Evolutionary conservation across 495 filamentous ascomycete species (phyloP).

Genomic region (Hypoxylon fuscum): DNA sequence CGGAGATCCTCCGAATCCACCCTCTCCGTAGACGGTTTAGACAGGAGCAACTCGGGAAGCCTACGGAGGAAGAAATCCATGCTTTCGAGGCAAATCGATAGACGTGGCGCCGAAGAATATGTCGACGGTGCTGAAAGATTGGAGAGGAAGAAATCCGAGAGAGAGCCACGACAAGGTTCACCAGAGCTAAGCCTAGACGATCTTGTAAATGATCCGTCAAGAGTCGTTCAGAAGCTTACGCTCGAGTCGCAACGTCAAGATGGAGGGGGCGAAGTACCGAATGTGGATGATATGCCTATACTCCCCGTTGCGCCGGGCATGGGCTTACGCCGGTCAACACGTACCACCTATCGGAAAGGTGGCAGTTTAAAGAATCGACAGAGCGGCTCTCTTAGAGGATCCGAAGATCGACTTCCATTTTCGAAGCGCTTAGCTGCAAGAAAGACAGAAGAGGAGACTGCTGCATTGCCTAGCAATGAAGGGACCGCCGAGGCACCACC

Average conservation of each 20-base stretch:
- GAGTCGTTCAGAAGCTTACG: slow-evolving; percentile 71
- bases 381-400: slow-evolving; percentile 55
- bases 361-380: slow-evolving; percentile 86
- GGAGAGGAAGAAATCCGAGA: slow-evolving; percentile 75
- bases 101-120: slow-evolving; percentile 70
- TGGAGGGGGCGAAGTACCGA: slow-evolving; percentile 55
- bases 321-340: slow-evolving; percentile 85
- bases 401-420: slow-evolving; percentile 62
- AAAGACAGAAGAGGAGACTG: slow-evolving; percentile 66
- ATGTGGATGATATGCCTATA: slow-evolving; percentile 88
- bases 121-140: slow-evolving; percentile 88
- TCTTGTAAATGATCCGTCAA: slow-evolving; percentile 82
- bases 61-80: slow-evolving; percentile 92
- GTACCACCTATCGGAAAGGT: slow-evolving; percentile 86
- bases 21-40: slow-evolving; percentile 68
- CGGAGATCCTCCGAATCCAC: slow-evolving; percentile 78
- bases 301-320: slow-evolving; percentile 77
- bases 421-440: slow-evolving; percentile 72
- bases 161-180: slow-evolving; percentile 47
- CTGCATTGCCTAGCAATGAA: slow-evolving; percentile 60
- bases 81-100: slow-evolving; percentile 91
- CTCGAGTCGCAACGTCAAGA: slow-evolving; percentile 51
- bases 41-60: slow-evolving; percentile 68
- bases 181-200: slow-evolving; percentile 74
- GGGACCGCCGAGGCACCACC: slow-evolving; percentile 59